phyloP scores from a whole-genome alignment of 2,329 filamentous ascomycete species.

The Stenocarpella maydis region DNA sequence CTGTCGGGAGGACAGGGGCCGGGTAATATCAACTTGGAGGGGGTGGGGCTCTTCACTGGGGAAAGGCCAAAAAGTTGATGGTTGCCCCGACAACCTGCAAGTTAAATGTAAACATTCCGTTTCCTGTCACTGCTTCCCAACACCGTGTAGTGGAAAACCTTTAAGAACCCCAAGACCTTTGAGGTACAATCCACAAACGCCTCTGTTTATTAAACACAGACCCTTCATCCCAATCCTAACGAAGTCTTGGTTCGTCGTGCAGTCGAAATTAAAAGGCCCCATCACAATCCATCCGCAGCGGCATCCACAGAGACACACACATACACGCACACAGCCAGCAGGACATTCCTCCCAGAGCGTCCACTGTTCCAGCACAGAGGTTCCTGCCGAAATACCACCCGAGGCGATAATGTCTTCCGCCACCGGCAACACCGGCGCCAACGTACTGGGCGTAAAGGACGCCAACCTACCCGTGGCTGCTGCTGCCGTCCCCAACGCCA shows the following conservation, averaged over 20 bases:
- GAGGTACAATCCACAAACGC: background rate
- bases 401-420: conserved; percentile 59
- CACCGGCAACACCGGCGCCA: conserved; percentile 42
- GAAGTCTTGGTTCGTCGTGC: background rate
- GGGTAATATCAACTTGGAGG: background rate
- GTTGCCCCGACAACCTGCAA: conserved; percentile 32
- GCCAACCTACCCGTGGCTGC: conserved; percentile 64
- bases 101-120: conserved; percentile 27
- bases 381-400: background rate
- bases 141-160: background rate
- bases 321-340: background rate
- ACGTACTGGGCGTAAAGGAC: conserved; percentile 71
- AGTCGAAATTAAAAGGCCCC: background rate
- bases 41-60: conserved; percentile 1
- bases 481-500: conserved; percentile 44
- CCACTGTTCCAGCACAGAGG: background rate
- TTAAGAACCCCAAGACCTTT: conserved; percentile 24
- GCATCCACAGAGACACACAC: background rate
- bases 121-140: background rate
- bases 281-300: background rate
- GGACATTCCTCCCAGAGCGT: conserved; percentile 12
- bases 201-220: background rate
- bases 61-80: conserved; percentile 2
- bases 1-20: background rate
- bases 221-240: conserved; percentile 14